Percentiles rank a stretch among this genome's conserved stretches.
phyloP scores from a whole-genome alignment of 2,329 filamentous ascomycete genomes.

The Scedosporium boydii region DNA sequence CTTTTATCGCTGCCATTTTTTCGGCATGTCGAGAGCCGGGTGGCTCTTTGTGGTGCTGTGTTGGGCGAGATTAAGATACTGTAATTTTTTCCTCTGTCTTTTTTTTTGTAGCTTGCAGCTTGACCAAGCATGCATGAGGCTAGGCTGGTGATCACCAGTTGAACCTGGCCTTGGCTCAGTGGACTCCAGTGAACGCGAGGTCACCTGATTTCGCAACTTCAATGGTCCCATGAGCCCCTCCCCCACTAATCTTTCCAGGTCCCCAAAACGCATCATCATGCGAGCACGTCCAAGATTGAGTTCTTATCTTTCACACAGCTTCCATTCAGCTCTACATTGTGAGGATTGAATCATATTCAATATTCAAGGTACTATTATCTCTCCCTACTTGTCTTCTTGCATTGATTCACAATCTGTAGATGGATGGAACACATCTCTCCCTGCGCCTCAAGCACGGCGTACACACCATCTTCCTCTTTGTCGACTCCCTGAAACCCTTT shows the following conservation, averaged over 20 bases:
- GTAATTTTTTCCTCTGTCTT: background rate
- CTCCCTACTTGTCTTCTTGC: background rate
- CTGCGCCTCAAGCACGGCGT: slow-evolving; percentile 65
- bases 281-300: background rate
- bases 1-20: background rate
- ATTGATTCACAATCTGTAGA: slow-evolving; percentile 7
- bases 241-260: slow-evolving; percentile 3
- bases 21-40: background rate
- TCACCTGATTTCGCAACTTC: slow-evolving; percentile 20
- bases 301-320: background rate
- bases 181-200: slow-evolving; percentile 11
- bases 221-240: background rate
- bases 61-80: background rate
- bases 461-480: slow-evolving; percentile 60
- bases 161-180: background rate
- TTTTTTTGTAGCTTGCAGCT: background rate
- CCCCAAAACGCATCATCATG: background rate
- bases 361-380: background rate
- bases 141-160: background rate
- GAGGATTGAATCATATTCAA: background rate
- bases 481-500: slow-evolving; percentile 49
- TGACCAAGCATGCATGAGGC: background rate
- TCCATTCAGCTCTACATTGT: background rate
- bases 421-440: slow-evolving; percentile 46
- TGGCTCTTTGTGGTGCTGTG: background rate